Evolutionary conservation across 2,329 filamentous ascomycete species (phyloP).

Genomic region (Fusarium drepaniforme): DNA sequence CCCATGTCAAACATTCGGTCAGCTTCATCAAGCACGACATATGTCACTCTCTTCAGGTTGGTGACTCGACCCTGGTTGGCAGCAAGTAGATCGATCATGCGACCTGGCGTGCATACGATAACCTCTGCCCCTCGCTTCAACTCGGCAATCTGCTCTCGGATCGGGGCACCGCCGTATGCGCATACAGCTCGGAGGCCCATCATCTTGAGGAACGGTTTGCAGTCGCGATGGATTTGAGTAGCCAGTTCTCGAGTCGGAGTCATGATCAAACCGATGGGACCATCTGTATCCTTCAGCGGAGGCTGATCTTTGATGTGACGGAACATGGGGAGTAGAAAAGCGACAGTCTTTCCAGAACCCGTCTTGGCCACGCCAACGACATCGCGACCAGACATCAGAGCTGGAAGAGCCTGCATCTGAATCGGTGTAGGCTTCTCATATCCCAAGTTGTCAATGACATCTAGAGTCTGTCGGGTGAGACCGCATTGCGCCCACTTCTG

Average conservation of each 20-base stretch:
- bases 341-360: constrained; percentile 96
- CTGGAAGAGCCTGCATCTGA: constrained; percentile 93
- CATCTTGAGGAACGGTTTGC: constrained; percentile 92
- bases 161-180: constrained; percentile 94
- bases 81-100: constrained; percentile 94
- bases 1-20: constrained; percentile 99
- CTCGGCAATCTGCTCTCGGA: constrained; percentile 97
- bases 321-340: constrained; percentile 97
- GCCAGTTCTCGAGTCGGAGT: constrained; percentile 95
- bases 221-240: constrained; percentile 93
- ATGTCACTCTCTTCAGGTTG: constrained; percentile 89
- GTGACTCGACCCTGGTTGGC: constrained; percentile 96
- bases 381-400: constrained; percentile 96
- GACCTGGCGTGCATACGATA: constrained; percentile 93
- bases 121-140: constrained; percentile 96
- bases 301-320: constrained; percentile 96
- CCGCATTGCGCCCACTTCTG: constrained; percentile 98
- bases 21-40: constrained; percentile 95
- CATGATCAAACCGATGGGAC: constrained; percentile 89
- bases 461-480: constrained; percentile 85
- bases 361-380: constrained; percentile 98
- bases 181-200: constrained; percentile 89
- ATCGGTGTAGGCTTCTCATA: constrained; percentile 94
- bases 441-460: constrained; percentile 83
- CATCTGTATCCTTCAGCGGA: constrained; percentile 84